Percentiles rank a stretch among this genome's conserved stretches.
Conservation (phyloP, 345 rosid species). For the Odontarrhena argentea region DNA sequence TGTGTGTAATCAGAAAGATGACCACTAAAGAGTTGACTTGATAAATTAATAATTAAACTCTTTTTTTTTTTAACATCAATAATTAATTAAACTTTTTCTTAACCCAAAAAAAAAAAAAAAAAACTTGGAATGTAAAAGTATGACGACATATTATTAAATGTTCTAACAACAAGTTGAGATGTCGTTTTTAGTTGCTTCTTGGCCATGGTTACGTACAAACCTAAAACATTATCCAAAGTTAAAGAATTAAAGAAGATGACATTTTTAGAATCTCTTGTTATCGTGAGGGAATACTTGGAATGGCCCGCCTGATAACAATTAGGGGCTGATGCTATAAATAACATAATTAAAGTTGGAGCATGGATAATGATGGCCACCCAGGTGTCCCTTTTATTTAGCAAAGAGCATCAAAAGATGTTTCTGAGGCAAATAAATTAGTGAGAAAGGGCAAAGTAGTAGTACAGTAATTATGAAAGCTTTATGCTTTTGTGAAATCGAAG, state of each 20-base stretch:
- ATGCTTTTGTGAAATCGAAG: conserved; percentile 24
- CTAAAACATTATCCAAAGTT: conserved; percentile 33
- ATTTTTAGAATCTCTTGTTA: conserved; percentile 17
- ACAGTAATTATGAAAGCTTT: background rate
- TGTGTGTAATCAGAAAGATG: conserved; percentile 7
- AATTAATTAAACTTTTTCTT: too few relatives aligned
- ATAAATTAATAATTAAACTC: background rate
- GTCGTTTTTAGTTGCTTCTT: conserved; percentile 28
- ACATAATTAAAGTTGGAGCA: background rate
- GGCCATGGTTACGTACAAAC: conserved; percentile 9
- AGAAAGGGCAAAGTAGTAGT: background rate
- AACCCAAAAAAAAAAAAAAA: background rate
- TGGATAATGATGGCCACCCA: conserved; percentile 8
- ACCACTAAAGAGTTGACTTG: conserved; percentile 24
- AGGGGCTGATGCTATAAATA: background rate
- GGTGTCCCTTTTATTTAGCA: background rate
- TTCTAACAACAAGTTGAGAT: conserved; percentile 27
- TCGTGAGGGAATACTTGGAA: conserved; percentile 9
- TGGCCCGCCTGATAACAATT: background rate
- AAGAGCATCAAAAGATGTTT: conserved; percentile 9
- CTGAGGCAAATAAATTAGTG: background rate
- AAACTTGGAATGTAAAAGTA: background rate
- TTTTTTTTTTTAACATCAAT: too few relatives aligned
- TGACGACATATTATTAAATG: conserved; percentile 18
- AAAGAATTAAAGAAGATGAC: background rate